phyloP scores from a whole-genome alignment of 2,329 filamentous ascomycete genomes.

The Triangularia setosa region DNA sequence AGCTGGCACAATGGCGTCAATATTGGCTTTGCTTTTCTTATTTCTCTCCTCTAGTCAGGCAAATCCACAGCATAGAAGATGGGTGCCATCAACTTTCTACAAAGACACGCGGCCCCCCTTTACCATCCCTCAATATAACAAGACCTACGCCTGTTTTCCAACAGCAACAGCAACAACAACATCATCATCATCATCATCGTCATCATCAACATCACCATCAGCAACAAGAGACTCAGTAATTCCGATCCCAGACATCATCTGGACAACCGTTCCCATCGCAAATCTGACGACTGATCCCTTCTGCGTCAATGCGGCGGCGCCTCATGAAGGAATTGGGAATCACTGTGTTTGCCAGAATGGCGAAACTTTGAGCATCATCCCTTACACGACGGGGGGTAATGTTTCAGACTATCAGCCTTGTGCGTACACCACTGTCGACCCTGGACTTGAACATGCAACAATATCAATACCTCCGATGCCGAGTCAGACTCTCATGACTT shows the following conservation, averaged over 20 bases:
- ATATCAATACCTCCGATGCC: neutral
- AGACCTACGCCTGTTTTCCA: neutral
- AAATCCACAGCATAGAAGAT: neutral
- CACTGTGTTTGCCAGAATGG: constrained; percentile 9
- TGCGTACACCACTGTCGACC: constrained; percentile 9
- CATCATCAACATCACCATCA: neutral
- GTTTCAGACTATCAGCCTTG: constrained; percentile 9
- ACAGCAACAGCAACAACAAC: neutral
- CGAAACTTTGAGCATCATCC: constrained; percentile 2
- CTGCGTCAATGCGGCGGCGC: constrained; percentile 4
- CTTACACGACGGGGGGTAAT: constrained; percentile 1
- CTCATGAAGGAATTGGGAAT: constrained; percentile 4
- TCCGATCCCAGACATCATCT: neutral
- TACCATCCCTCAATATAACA: neutral
- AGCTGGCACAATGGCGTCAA: neutral
- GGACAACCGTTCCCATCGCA: constrained; percentile 4
- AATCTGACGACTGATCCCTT: constrained; percentile 3
- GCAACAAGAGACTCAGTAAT: neutral
- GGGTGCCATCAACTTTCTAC: neutral
- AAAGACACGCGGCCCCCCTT: neutral
- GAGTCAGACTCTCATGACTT: neutral
- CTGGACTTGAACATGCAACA: neutral
- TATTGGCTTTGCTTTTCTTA: neutral
- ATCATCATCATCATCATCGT: neutral
- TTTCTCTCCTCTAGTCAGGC: neutral